Percentiles rank a stretch among this genome's conserved stretches.
phyloP scores from a whole-genome alignment of 1,139 yeast genomes.

The Yamadazyma taylorii region DNA sequence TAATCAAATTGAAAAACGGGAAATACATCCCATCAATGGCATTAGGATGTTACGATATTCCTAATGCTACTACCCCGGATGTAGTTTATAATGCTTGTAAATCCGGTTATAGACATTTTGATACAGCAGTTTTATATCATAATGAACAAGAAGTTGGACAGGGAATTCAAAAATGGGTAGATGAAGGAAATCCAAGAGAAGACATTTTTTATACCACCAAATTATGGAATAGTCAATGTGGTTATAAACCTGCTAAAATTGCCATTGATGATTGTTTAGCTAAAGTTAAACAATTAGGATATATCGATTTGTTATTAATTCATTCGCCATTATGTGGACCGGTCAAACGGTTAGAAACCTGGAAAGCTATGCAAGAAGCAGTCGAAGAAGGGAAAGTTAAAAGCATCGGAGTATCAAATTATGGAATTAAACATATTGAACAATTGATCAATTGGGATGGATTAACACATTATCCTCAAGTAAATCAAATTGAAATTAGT shows the following conservation, averaged over 20 bases:
- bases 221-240: conserved; percentile 38
- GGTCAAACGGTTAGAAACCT: conserved; percentile 51
- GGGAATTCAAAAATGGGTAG: conserved; percentile 53
- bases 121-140: conserved; percentile 57
- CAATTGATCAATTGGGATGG: conserved; percentile 57
- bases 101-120: conserved; percentile 57
- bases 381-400: conserved; percentile 55
- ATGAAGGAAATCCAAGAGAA: conserved; percentile 51
- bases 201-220: conserved; percentile 67
- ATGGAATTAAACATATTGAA: conserved; percentile 59
- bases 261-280: conserved; percentile 31
- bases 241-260: conserved; percentile 21
- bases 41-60: conserved; percentile 36
- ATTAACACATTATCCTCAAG: conserved; percentile 53
- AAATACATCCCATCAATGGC: conserved; percentile 37
- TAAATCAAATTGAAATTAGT: conserved; percentile 68
- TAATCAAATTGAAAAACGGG: conserved; percentile 20
- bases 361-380: conserved; percentile 64
- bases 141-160: conserved; percentile 59
- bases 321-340: conserved; percentile 64
- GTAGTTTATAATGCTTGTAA: conserved; percentile 49
- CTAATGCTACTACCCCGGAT: conserved; percentile 22
- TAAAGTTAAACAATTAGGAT: conserved; percentile 34
- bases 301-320: conserved; percentile 55
- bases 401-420: conserved; percentile 70